Base-by-base conservation (phyloP, 768 basidiomycete genomes). In the Suillus tomentosus region DNA sequence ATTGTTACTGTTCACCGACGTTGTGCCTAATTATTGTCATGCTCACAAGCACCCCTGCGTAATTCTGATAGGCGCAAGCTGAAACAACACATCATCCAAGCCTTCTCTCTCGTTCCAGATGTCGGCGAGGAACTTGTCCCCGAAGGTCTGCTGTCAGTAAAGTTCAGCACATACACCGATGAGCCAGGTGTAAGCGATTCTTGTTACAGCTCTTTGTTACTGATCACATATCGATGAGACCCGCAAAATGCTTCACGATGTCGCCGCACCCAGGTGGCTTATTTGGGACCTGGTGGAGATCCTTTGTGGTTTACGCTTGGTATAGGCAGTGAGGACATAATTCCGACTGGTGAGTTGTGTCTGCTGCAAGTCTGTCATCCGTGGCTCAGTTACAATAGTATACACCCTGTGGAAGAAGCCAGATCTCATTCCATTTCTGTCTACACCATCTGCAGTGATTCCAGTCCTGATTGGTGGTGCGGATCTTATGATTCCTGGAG, bases 221-320 rank as follows among this genome's bases (percentile, higher is more conserved):
- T 24, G 62, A 64, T 45, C 34, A 40, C 56, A 57, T 54, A n/a
- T 61, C 14, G 22, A 63, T 27, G 40, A 61, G 72, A 60, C 24
- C 24, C n/a, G 9, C 36, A 15, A 55, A 62, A 13, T 60, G 1
- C 15, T 10, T 19, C 42, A 19, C 11, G 3, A 34, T 58, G 4
- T 27, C 57, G 27, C 15, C 8, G 7, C 22, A 19, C 22, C 27
- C 64, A 92, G 92, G 79, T 87, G 22, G 80, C 82, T 1, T 92
- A 92, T 74, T 70, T 91, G 19, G 82, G 85, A 9, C 75, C 83
- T 6, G 83, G 85, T 24, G 88, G 89, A 24, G 85, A 90, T 68
- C 92, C 92, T 0, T 75, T 93, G 40, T 94, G 92, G 92, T 91
- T 94, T 67, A 85, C 85, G 0, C 66, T 89, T 19, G 90, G 90